Conservation (phyloP, 371 early-diverging fungal species). For the Mucor saturninus region DNA sequence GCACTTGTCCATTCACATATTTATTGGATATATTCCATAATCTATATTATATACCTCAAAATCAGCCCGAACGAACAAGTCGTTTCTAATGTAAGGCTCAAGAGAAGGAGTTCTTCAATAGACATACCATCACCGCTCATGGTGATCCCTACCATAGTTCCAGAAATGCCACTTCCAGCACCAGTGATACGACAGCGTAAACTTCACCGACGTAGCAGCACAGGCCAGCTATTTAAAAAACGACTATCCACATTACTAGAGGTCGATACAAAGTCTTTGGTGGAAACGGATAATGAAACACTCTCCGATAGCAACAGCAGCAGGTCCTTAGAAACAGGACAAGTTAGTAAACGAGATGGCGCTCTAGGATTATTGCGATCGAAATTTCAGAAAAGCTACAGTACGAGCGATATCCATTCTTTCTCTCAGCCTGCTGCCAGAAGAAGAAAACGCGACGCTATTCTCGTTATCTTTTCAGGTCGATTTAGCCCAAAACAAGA, state of each 20-base stretch:
- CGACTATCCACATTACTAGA: too few relatives aligned
- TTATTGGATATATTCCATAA: constrained; percentile 26
- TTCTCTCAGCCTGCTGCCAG: not conserved
- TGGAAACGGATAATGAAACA: too few relatives aligned
- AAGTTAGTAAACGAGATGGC: not conserved
- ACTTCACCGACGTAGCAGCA: not conserved
- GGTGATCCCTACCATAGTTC: not conserved
- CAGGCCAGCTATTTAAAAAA: constrained; percentile 1
- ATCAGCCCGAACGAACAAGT: not conserved
- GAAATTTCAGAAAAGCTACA: not conserved
- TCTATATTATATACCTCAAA: constrained; percentile 22
- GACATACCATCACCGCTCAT: too few relatives aligned
- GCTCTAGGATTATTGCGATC: constrained; percentile 2
- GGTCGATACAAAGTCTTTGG: too few relatives aligned
- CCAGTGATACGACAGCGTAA: not conserved
- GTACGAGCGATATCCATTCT: too few relatives aligned
- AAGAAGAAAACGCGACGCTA: constrained; percentile 20
- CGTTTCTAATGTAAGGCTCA: too few relatives aligned
- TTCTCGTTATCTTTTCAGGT: constrained; percentile 18
- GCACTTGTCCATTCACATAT: constrained; percentile 26
- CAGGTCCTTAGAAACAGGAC: too few relatives aligned
- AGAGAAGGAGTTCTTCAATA: too few relatives aligned
- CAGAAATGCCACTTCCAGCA: not conserved
- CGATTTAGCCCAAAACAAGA: constrained; percentile 1
- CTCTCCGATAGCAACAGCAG: too few relatives aligned